Conservation (phyloP, 1,139 yeast species). For the Taphrina betulina region DNA sequence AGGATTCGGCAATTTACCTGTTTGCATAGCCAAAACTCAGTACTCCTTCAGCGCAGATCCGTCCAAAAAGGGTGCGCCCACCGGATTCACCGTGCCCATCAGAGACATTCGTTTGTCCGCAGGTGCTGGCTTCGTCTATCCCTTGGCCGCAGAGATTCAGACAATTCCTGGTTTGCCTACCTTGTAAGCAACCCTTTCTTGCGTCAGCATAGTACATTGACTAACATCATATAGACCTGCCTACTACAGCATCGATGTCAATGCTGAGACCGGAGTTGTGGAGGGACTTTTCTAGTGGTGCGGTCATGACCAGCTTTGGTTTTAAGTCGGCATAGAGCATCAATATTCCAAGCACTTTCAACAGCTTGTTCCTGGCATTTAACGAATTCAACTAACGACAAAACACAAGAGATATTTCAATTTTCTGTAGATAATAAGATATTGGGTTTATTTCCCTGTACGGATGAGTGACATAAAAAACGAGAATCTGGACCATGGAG, state of each 20-base stretch:
- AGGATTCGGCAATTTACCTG: slow-evolving; percentile 89
- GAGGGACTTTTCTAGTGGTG: slow-evolving; percentile 74
- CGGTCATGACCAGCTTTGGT: not conserved
- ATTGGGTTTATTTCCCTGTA: too few relatives aligned
- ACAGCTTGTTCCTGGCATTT: too few relatives aligned
- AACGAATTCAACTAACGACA: too few relatives aligned
- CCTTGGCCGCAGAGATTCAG: slow-evolving; percentile 94
- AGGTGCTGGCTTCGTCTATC: slow-evolving; percentile 96
- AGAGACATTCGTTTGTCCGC: slow-evolving; percentile 90
- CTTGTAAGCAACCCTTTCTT: slow-evolving; percentile 47
- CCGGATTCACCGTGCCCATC: slow-evolving; percentile 90
- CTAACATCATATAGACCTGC: slow-evolving; percentile 69
- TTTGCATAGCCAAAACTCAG: slow-evolving; percentile 97
- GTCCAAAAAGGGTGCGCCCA: slow-evolving; percentile 87
- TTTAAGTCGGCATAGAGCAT: too few relatives aligned
- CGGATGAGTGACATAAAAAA: too few relatives aligned
- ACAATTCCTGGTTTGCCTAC: slow-evolving; percentile 98
- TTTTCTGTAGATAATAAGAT: too few relatives aligned
- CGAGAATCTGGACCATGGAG: too few relatives aligned
- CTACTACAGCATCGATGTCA: slow-evolving; percentile 93
- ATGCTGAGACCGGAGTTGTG: slow-evolving; percentile 79
- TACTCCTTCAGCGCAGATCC: slow-evolving; percentile 96
- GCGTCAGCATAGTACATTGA: too few relatives aligned
- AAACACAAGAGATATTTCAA: too few relatives aligned
- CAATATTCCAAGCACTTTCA: too few relatives aligned